Conservation (phyloP, 495 filamentous ascomycete species). For the Barbatosphaeria neglecta region DNA sequence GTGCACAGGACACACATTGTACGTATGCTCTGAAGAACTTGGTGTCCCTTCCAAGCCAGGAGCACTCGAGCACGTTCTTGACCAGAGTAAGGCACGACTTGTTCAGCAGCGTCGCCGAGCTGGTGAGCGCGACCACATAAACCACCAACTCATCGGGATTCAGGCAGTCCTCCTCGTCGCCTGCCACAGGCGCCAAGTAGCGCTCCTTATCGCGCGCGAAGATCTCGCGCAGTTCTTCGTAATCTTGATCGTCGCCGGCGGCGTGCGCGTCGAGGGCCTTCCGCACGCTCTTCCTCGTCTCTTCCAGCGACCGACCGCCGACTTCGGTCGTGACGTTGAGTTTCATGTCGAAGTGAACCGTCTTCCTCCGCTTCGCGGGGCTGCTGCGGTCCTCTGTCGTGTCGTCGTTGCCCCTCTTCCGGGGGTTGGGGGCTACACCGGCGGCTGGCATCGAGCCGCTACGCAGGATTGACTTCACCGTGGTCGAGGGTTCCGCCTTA, state of each 20-base stretch:
- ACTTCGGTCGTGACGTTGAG: slow-evolving; percentile 53
- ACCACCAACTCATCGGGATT: slow-evolving; percentile 46
- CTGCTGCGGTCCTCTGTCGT: slow-evolving; percentile 36
- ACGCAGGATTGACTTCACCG: slow-evolving; percentile 37
- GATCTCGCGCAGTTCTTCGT: slow-evolving; percentile 60
- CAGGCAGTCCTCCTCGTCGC: slow-evolving; percentile 23
- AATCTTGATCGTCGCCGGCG: slow-evolving; percentile 56
- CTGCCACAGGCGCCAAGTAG: slow-evolving; percentile 11
- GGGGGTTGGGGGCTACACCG: slow-evolving; percentile 13
- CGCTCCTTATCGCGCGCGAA: slow-evolving; percentile 37
- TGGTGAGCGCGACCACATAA: slow-evolving; percentile 69
- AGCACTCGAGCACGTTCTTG: slow-evolving; percentile 55
- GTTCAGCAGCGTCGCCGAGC: slow-evolving; percentile 56
- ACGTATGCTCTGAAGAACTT: slow-evolving; percentile 68
- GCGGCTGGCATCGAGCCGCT: slow-evolving; percentile 3
- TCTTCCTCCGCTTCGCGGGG: slow-evolving; percentile 41
- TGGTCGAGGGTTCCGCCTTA: slow-evolving; percentile 1
- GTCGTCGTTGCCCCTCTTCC: slow-evolving; percentile 25
- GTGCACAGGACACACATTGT: slow-evolving; percentile 24
- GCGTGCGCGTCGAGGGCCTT: slow-evolving; percentile 58
- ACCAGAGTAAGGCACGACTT: slow-evolving; percentile 66
- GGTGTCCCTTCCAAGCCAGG: slow-evolving; percentile 79
- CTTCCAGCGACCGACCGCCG: slow-evolving; percentile 29
- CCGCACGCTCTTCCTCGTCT: slow-evolving; percentile 61
- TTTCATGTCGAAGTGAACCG: slow-evolving; percentile 64